Conservation (phyloP, 2,329 filamentous ascomycete species). For the Cadophora luteo-olivacea region DNA sequence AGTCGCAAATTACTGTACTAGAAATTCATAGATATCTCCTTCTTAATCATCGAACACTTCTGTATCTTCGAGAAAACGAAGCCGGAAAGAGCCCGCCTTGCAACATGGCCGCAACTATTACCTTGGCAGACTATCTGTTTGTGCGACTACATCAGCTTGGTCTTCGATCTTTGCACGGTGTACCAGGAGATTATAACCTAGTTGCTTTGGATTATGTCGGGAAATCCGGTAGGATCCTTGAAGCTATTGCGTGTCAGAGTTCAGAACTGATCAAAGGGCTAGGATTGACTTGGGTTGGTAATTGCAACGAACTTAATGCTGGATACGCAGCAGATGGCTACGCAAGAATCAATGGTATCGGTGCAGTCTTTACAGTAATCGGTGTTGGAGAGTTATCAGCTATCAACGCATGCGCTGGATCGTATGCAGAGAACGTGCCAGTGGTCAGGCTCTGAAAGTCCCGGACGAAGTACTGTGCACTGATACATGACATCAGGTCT, state of each 20-base stretch:
- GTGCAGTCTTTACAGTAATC: constrained; percentile 74
- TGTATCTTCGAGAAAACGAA: background rate
- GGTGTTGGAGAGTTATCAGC: constrained; percentile 75
- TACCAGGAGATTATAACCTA: constrained; percentile 76
- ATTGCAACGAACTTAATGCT: constrained; percentile 28
- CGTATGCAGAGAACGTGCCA: constrained; percentile 73
- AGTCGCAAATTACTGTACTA: background rate
- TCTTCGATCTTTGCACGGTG: constrained; percentile 67
- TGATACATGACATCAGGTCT: constrained; percentile 32
- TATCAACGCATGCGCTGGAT: constrained; percentile 73
- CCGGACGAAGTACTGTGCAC: background rate
- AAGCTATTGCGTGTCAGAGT: background rate
- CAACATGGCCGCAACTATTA: constrained; percentile 34
- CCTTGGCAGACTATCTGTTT: constrained; percentile 71
- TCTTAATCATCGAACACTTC: background rate
- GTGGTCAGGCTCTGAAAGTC: constrained; percentile 53
- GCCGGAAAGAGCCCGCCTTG: background rate
- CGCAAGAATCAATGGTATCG: constrained; percentile 71
- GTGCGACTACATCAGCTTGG: constrained; percentile 66
- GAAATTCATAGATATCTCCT: background rate
- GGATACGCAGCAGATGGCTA: constrained; percentile 83
- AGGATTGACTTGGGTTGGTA: constrained; percentile 56
- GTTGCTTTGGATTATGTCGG: constrained; percentile 68
- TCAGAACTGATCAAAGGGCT: background rate
- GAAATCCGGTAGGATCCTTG: constrained; percentile 47